Evolutionary conservation across 2,329 filamentous ascomycete species (phyloP), one percentile per base, ranked within the genome.

Genomic region (Hymenoscyphus fraxineus): DNA sequence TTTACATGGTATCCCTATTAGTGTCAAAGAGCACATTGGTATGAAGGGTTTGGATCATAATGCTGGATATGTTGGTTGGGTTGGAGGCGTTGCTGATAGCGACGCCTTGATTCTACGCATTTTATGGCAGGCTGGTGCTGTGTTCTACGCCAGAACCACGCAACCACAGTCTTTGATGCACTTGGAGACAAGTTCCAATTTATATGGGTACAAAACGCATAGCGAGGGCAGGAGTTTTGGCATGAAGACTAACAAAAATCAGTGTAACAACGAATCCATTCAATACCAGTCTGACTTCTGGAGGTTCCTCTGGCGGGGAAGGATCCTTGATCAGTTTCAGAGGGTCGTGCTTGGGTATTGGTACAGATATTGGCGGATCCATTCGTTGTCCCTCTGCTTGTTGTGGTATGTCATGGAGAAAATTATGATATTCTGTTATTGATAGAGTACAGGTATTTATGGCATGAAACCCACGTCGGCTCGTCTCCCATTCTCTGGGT

Each of bases 241-340:
- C 2, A 19, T 22, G 6, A 31, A n/a, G n/a, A 35, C 27, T 39
- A 12, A 58, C 38, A 6, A 19, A 3, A 15, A n/a, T 13, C 47
- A 82, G 82, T 2, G 75, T 78, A 0, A 86, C 84, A 0, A 77
- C 80, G 10, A 86, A 86, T 68, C 83, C 84, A 0, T 79, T 78
- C 71, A 85, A 86, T 70, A 77, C 75, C 1, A 77, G 75, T 1
- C 71, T 86, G 31, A 82, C 82, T 0, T 70, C 78, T 19, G 84
- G 84, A 6, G 84, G 84, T 1, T 82, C 80, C 3, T 83, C 81
- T 6, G 84, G 85, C 54, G 84, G 84, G 56, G 84, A 87, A 73
- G 83, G 83, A 1, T 83, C 84, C 0, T 73, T 86, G 2, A 63
- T 85, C 13, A 83, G 79, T 1, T 75, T 85, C 31, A 74, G 79